Evolutionary conservation across 768 basidiomycete species (phyloP), one percentile per base, ranked within the genome.

Genomic region (Chalciporus chontae): DNA sequence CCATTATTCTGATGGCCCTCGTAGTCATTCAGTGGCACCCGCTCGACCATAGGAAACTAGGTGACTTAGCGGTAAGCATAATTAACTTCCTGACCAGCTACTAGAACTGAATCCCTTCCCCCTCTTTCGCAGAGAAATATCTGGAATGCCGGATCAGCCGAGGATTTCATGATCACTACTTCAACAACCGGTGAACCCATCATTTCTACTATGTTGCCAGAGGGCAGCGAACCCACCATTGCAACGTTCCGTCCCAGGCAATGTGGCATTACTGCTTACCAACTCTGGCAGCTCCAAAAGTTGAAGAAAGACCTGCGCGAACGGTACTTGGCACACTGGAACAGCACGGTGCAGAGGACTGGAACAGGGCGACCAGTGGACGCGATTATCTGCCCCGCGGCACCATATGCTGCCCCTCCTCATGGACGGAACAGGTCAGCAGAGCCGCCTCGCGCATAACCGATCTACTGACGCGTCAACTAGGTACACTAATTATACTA

Each of bases 281-380:
- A 82, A 42, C 72, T 85, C 17, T 91, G 87, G 87, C 79, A 86
- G 57, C 38, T 80, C 8, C 84, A 87, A 21, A 80, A 77, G 57
- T 59, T 62, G n/a, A 53, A 19, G 56, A 67, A 65, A 5, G 71
- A 73, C 10, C 54, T 85, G 26, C 75, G 84, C 21, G 71, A 80
- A 55, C 72, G 74, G 43, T 81, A 87, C 59, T 65, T 86, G 40
- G 76, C 81, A 41, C 67, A 78, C 43, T 90, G 87, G 87, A 74
- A 82, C 44, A 71, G 66, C 5, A 84, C 82, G 0, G 67, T 56
- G 9, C 53, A 47, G 0, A 41, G 57, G 13, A 90, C 87, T 0
- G 79, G 78, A 0, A 90, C 86, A 0, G 85, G 84, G 2, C 69
- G 90, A 2, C 84, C 87, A 5, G 77, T 90, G 6, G 90, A 91